phyloP scores from a whole-genome alignment of 2,329 filamentous ascomycete genomes.

The Aureobasidium sp. region DNA sequence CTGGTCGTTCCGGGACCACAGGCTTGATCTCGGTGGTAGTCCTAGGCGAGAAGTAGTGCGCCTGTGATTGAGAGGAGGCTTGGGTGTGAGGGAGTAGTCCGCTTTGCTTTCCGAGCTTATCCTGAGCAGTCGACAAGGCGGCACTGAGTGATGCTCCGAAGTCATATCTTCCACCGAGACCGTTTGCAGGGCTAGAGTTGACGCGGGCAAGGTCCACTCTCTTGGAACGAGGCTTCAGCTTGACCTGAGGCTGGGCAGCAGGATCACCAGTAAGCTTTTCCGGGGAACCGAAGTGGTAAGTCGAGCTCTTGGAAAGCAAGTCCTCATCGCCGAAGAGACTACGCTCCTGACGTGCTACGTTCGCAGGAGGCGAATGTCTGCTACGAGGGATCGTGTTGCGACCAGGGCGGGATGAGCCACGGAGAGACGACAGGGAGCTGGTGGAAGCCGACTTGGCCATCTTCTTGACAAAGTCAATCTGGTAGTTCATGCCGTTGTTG shows the following conservation, averaged over 20 bases:
- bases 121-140: constrained; percentile 67
- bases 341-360: not conserved
- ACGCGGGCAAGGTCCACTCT: constrained; percentile 48
- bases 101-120: constrained; percentile 50
- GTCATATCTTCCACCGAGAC: constrained; percentile 78
- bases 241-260: constrained; percentile 40
- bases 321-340: constrained; percentile 56
- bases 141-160: constrained; percentile 87
- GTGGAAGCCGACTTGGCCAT: constrained; percentile 39
- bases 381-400: constrained; percentile 42
- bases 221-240: constrained; percentile 63
- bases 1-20: constrained; percentile 42
- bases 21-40: constrained; percentile 3
- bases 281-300: constrained; percentile 36
- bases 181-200: constrained; percentile 52
- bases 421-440: constrained; percentile 29
- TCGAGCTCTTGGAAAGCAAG: constrained; percentile 48
- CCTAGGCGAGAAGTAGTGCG: constrained; percentile 16
- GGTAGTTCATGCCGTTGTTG: constrained; percentile 79
- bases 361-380: constrained; percentile 39
- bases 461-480: constrained; percentile 86
- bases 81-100: constrained; percentile 26
- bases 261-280: constrained; percentile 52
- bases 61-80: not conserved
- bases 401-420: constrained; percentile 17